Evolutionary conservation across 768 basidiomycete species (phyloP).

Genomic region (Termitomyces heimii): DNA sequence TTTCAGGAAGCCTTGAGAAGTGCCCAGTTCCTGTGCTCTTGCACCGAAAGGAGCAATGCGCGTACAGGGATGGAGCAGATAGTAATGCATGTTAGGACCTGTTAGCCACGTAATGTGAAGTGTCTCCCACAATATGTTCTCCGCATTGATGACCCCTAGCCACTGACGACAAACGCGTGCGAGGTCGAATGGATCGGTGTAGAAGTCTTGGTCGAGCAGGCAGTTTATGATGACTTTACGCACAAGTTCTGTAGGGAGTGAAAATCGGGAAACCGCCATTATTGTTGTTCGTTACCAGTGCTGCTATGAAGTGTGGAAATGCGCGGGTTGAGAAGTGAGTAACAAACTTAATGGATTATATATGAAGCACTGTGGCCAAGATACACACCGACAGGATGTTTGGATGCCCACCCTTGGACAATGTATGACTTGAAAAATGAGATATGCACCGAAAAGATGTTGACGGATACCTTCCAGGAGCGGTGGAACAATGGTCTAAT

Average conservation of each 20-base stretch:
- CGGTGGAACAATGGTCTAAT: not conserved
- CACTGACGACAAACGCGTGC: not conserved
- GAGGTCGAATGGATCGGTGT: not conserved
- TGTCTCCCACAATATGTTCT: not conserved
- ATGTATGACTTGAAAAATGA: not conserved
- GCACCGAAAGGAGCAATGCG: not conserved
- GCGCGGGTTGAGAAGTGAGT: not conserved
- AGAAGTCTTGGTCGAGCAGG: not conserved
- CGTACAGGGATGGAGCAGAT: not conserved
- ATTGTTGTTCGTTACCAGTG: too few species aligned
- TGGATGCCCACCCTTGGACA: not conserved
- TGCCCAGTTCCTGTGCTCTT: not conserved
- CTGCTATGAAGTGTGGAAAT: not conserved
- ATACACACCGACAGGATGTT: not conserved
- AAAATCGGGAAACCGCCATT: not conserved
- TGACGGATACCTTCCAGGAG: not conserved
- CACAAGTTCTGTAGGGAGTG: not conserved
- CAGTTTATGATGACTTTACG: not conserved
- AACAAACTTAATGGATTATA: not conserved
- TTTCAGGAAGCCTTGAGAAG: not conserved
- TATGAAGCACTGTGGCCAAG: not conserved
- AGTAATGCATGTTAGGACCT: not conserved
- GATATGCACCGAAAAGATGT: not conserved
- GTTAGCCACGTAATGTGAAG: not conserved
- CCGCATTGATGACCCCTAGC: not conserved